Evolutionary conservation across 148 eudicot species (phyloP).

Genomic region (Nepenthes mirabilis): DNA sequence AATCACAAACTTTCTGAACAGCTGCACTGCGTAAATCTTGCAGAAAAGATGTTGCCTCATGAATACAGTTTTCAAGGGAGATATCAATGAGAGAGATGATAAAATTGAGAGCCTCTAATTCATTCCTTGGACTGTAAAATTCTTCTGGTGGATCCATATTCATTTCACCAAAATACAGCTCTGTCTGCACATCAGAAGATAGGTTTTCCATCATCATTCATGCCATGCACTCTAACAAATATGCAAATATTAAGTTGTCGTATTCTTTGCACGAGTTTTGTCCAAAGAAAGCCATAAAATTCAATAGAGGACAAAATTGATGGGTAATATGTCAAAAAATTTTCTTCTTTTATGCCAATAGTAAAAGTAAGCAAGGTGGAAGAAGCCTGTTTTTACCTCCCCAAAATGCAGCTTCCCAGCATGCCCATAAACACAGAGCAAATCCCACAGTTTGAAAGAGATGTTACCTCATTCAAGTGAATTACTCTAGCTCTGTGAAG

Average conservation of each 20-base stretch:
- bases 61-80: conserved; percentile 12
- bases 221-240: conserved; percentile 1
- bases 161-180: conserved; percentile 55
- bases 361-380: neutral
- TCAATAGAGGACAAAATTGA: too few species aligned
- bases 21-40: conserved; percentile 25
- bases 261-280: neutral
- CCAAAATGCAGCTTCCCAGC: neutral
- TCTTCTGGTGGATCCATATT: conserved; percentile 18
- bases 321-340: neutral
- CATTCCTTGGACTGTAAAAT: conserved; percentile 57
- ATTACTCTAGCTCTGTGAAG: conserved; percentile 56
- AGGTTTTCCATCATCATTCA: neutral
- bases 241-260: too few species aligned
- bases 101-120: conserved; percentile 64
- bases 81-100: conserved; percentile 38
- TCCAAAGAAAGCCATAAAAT: too few species aligned
- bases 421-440: neutral
- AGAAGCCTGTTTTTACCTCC: neutral
- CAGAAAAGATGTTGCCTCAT: conserved; percentile 9
- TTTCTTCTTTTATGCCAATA: neutral
- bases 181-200: conserved; percentile 37
- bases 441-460: neutral
- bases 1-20: conserved; percentile 22
- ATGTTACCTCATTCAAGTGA: conserved; percentile 55